Base-by-base conservation (phyloP, 202 grass and related monocot species). In the Digitaria exilis region DNA sequence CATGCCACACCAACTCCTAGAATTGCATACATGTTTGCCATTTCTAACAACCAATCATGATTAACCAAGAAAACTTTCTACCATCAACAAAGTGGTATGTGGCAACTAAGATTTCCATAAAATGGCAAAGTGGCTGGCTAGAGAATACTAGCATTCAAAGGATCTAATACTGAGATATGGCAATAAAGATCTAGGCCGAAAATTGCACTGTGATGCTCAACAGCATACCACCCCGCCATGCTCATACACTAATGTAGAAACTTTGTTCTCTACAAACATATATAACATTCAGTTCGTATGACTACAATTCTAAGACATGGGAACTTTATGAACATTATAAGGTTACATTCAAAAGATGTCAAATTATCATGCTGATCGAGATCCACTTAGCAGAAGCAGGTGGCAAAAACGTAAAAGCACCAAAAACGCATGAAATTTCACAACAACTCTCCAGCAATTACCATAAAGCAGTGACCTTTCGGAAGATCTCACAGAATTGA, bases 21-120 rank as follows among this genome's bases (percentile, higher is more conserved):
- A 86, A 86, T 46, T 22, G 37, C 21, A 83, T 76, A 82, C 59
- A 24, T 59, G 16, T 86, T 82, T 83, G 67, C 60, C 60, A 51
- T 78, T 76, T 90, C 84, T 74, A 90, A 79, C 84, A 83, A 83
- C 84, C 69, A 83, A 31, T 79, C 60, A 73, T 86, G 79, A 86
- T 69, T 61, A 78, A 19, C 24, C 21, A 83, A n/a, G 54, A 73
- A 82, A 37, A 61, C 58, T 74, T 74, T 60, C 32, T 34, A 68
- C 70, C 55, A 81, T 75, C 43, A 65, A 76, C 16, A 6, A 67
- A 58, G 68, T 43, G 75, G 22, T 16, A 61, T 79, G 24, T 76
- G 29, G 46, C 41, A 71, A 21, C 78, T 56, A 81, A 76, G 42
- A 19, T 68, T 85, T 58, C 82, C 71, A 81, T 65, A 77, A 88